These are phyloP conservation scores for Choanephora cucurbitarum DNA, from an alignment of 371 early-diverging fungal genomes.

Conservation along the genomic window DNA sequence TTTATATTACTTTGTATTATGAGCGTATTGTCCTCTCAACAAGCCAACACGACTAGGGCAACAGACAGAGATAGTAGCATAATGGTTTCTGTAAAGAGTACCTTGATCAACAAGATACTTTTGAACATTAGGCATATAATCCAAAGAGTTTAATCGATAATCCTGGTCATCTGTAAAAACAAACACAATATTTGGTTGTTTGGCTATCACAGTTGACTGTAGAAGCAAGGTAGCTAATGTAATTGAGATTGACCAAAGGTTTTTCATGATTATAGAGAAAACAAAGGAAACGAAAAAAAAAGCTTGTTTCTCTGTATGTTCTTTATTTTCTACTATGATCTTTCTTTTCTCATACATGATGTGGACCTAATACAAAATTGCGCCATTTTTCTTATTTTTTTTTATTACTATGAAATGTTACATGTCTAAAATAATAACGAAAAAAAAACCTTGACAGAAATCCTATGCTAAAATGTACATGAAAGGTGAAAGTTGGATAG, in stretches of 20 bases:
- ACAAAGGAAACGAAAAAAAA: no score
- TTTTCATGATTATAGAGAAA: no score
- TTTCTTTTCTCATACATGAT: no score
- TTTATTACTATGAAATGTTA: neutral
- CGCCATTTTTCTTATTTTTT: no score
- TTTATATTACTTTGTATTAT: conserved; percentile 60
- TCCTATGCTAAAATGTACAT: neutral
- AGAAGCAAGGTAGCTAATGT: no score
- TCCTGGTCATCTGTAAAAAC: conserved; percentile 72
- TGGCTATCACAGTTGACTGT: neutral
- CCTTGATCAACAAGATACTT: conserved; percentile 62
- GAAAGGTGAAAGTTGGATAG: neutral
- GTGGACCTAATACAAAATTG: no score
- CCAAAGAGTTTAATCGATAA: conserved; percentile 51
- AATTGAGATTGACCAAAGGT: no score
- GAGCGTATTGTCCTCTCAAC: conserved; percentile 62
- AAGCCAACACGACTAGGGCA: conserved; percentile 66
- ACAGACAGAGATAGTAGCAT: conserved; percentile 65
- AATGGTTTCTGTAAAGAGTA: conserved; percentile 60
- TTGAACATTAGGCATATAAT: conserved; percentile 66
- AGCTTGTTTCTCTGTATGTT: no score
- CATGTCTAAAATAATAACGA: neutral
- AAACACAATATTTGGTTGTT: conserved; percentile 62
- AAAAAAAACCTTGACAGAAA: neutral
- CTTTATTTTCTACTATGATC: no score